These are phyloP conservation scores for Russula ochroleuca DNA, from an alignment of 768 basidiomycete species.

Conservation along the genomic window DNA sequence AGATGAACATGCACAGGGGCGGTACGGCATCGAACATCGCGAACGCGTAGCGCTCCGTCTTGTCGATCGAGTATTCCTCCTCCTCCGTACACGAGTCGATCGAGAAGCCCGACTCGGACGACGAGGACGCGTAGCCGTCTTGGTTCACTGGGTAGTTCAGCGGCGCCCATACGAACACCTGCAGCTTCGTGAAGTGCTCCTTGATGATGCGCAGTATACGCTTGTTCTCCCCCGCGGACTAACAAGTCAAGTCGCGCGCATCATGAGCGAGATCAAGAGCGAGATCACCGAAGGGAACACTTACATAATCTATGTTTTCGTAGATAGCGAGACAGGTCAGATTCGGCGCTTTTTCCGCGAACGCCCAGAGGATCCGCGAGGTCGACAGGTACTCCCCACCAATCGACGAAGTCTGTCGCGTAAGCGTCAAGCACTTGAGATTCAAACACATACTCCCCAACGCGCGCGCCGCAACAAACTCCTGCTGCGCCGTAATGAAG, in stretches of 20 bases:
- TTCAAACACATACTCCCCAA: conserved; percentile 1
- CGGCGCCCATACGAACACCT: conserved; percentile 26
- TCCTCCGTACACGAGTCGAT: conserved; percentile 20
- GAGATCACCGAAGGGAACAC: background rate
- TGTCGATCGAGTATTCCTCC: conserved; percentile 15
- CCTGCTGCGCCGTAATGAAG: conserved; percentile 15
- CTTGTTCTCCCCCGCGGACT: conserved; percentile 25
- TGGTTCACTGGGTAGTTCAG: conserved; percentile 3
- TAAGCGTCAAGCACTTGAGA: conserved; percentile 21
- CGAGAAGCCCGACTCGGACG: conserved; percentile 21
- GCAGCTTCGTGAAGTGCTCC: conserved; percentile 15
- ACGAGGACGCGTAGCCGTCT: conserved; percentile 13
- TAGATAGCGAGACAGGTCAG: conserved; percentile 21
- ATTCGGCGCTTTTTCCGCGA: conserved; percentile 18
- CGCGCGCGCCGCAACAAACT: conserved; percentile 4
- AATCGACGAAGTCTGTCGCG: background rate
- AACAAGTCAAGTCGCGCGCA: too few species aligned
- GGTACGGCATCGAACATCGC: conserved; percentile 21
- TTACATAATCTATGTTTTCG: conserved; percentile 23
- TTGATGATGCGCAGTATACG: conserved; percentile 19
- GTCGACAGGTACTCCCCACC: conserved; percentile 19
- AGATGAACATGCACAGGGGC: conserved; percentile 24
- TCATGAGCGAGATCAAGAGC: too few species aligned
- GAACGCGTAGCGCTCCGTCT: conserved; percentile 21
- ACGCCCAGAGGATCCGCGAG: conserved; percentile 13